A percentile compares a stretch with the other conserved stretches of the same genome.
Evolutionary conservation across 257 asterid genomes (phyloP).

Genomic region (Solanum gandarillasii): DNA sequence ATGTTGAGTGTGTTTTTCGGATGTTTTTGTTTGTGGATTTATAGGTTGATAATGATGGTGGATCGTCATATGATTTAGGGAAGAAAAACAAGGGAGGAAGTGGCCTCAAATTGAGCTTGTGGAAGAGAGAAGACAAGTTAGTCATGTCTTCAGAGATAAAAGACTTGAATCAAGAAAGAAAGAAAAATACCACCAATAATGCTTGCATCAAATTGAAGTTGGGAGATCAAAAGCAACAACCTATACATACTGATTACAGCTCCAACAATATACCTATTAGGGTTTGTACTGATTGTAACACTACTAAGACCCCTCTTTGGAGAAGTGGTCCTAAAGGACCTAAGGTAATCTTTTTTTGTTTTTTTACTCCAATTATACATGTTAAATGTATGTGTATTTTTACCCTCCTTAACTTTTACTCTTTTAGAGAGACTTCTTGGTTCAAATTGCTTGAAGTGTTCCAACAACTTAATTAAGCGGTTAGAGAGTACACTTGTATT

Average conservation of each 20-base stretch:
- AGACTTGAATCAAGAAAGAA: not conserved
- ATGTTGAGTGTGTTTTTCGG: not conserved
- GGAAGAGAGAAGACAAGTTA: constrained; percentile 25
- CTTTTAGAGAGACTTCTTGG: not conserved
- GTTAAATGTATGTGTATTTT: not conserved
- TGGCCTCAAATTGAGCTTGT: constrained; percentile 32
- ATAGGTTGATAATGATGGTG: constrained; percentile 6
- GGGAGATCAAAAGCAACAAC: constrained; percentile 19
- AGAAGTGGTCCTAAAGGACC: constrained; percentile 99
- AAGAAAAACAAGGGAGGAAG: constrained; percentile 8
- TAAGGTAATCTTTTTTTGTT: constrained; percentile 34
- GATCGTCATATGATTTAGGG: constrained; percentile 29
- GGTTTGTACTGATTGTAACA: constrained; percentile 94
- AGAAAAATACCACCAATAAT: not conserved
- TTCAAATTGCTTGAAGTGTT: not conserved
- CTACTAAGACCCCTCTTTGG: constrained; percentile 98
- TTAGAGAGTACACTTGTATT: not conserved
- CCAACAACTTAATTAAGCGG: not conserved
- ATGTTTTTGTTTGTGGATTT: not conserved
- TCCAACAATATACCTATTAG: constrained; percentile 57
- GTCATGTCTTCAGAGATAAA: not conserved
- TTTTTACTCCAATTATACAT: not conserved
- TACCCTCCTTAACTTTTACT: not conserved
- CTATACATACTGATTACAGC: constrained; percentile 32
- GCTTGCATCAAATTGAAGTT: constrained; percentile 30